Evolutionary conservation across 192 early-diverging fungal species (phyloP), one percentile per base, ranked within the genome.

Genomic region (Coemansia sp.): DNA sequence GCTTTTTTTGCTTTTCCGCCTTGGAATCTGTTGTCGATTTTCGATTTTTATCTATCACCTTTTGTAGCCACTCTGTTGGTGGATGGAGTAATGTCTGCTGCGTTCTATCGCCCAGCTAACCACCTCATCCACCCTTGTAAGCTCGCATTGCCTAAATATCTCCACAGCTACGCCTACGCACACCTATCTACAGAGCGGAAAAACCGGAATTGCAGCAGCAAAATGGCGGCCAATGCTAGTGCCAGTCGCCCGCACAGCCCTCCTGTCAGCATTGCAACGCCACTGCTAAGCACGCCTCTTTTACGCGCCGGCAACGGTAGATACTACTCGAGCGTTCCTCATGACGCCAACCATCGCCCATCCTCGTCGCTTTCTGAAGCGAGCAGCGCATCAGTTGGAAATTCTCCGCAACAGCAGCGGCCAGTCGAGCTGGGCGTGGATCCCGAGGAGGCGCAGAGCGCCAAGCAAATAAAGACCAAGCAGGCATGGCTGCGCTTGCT

Each of bases 401-500:
- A 57, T 36, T 35, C 18, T 18, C 33, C 41, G 14, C 16, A 28
- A 14, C 11, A 58, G 10, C 42, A 57, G 6, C 55, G 58, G 16
- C 14, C 53, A 16, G 48, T 36, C 12, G 59, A 28, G 25, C 36
- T 50, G 3, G 78, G 78, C 0, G 63, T 69, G 2, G 78, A 80
- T 36, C 78, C 78, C 0, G 68, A 68, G 43, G 78, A 80, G 39
- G 42, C 55, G 1, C 34, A 31, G 31, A 52, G 59, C 18, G 70
- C 58, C 3, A 59, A 65, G 25, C 39, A 62, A 60, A 62, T 60
- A 18, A 64, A 50, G 41, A 69, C 79, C 9, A 55, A 70, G 9
- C 50, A 70, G 60, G 70, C 73, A 28, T 82, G 79, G 79, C n/a
- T 82, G 48, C 69, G 79, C 39, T 68, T 84, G 41, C 48, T 84